Evolutionary conservation across 1,284 basidiomycete genomes (phyloP), one percentile per base, ranked within the genome.

Genomic region (Inonotus hispidus): DNA sequence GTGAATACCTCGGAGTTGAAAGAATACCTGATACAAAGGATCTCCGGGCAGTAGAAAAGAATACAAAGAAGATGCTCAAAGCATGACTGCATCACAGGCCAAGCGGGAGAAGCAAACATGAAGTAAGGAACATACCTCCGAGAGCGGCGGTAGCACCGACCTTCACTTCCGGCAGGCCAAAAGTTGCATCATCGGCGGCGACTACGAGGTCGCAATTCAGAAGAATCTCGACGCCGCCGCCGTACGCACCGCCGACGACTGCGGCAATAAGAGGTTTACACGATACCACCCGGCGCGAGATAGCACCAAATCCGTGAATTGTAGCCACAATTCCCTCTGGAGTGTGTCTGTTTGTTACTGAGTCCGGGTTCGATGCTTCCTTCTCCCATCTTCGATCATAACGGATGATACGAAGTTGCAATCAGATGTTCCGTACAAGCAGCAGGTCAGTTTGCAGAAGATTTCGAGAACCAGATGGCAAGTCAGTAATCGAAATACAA

Each of bases 121-220:
- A n/a, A 21, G 41, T 6, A 21, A 21, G 41, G 16, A 19, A 76
- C 75, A 69, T 70, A 81, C 90, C 92, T 68, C 92, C 92, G 68
- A 87, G 84, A 10, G 81, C 75, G 8, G 89, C 91, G 23, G 88
- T 71, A 1, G 93, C 92, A 0, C 92, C 93, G 46, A 89, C 79
- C 70, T 85, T 87, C 1, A 92, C 92, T 68, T 95, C 93, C 0
- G 91, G 91, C 38, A 94, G 77, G 2, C 82, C 89, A 63, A 95
- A 88, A 60, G 81, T 82, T 5, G 89, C 86, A 11, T 85, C 80
- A 49, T 85, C 77, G 59, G 79, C 82, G 1, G 91, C 87, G n/a
- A 95, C 74, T 35, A 93, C 89, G 27, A 94, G 71, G 70, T 95
- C 92, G 66, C 90, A 93, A 65, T 94, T 94, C 8, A 93, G 70